These are phyloP conservation scores for Colletotrichum tropicicola DNA, from an alignment of 2,329 filamentous ascomycete genomes.

Conservation along the genomic window DNA sequence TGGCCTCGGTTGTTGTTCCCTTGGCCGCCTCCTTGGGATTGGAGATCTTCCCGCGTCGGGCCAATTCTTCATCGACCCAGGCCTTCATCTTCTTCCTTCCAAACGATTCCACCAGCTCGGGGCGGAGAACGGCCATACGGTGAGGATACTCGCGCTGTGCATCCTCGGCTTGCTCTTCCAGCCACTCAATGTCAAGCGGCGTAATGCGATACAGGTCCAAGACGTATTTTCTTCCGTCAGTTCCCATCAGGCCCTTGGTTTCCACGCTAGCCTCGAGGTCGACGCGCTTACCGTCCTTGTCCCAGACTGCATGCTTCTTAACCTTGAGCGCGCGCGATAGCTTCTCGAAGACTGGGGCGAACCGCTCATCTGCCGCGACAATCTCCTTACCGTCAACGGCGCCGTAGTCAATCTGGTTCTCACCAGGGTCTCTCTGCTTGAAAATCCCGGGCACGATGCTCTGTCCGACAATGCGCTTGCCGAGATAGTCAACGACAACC, in stretches of 20 bases:
- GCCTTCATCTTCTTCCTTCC: constrained; percentile 87
- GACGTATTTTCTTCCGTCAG: constrained; percentile 97
- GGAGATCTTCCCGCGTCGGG: constrained; percentile 64
- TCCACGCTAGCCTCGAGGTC: constrained; percentile 96
- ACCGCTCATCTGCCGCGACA: constrained; percentile 89
- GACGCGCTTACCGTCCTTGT: constrained; percentile 91
- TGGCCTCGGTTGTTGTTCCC: constrained; percentile 37
- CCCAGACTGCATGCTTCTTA: constrained; percentile 97
- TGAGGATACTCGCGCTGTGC: constrained; percentile 76
- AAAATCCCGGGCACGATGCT: constrained; percentile 99
- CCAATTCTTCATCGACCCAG: constrained; percentile 84
- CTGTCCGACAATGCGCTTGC: constrained; percentile 96
- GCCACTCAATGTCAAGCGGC: constrained; percentile 88
- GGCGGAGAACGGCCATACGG: constrained; percentile 92
- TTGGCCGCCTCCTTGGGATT: constrained; percentile 48
- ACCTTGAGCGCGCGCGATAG: constrained; percentile 90
- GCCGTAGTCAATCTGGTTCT: constrained; percentile 99
- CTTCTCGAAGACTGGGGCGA: constrained; percentile 85
- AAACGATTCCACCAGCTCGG: constrained; percentile 89
- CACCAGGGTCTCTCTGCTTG: constrained; percentile 95
- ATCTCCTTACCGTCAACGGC: constrained; percentile 97
- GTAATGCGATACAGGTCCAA: constrained; percentile 95
- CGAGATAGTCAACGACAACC: constrained; percentile 95
- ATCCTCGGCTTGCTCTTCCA: constrained; percentile 74
- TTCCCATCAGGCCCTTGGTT: constrained; percentile 96